Evolutionary conservation across 2,329 filamentous ascomycete species (phyloP), one percentile per base, ranked within the genome.

Genomic region (Sporothrix phasma): DNA sequence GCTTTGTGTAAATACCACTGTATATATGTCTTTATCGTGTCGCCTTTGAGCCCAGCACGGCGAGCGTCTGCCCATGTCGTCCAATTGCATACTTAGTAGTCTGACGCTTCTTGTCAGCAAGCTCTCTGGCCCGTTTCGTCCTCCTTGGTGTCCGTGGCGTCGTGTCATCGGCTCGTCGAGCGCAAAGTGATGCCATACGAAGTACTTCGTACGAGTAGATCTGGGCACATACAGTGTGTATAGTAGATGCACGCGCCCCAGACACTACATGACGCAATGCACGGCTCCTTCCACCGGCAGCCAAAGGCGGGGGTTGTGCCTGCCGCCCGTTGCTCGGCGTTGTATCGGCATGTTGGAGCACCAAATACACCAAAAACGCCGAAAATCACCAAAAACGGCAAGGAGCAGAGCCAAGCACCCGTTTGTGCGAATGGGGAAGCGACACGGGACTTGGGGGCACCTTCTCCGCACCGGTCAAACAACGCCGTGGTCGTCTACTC

Each of bases 321-420:
- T 34, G 46, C 47, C 24, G 11, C 31, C 31, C n/a, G 31, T 39
- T 22, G 6, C 54, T 66, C 65, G 65, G 65, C 47, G 54, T 59
- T 65, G 54, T 13, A 61, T 66, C 65, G 65, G 65, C 31, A 54
- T 61, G 53, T 60, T n/a, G 45, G 37, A 58, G 15, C 13, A 19
- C n/a, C n/a, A n/a, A n/a, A n/a, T n/a, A n/a, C n/a, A n/a, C n/a
- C 11, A 37, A 15, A 10, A 37, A 13, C 34, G 10, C 34, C 29
- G n/a, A 37, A 24, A 49, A 22, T 26, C 22, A 37, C 24, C 51
- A 13, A 56, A 56, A 56, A 24, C 51, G 51, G 51, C 51, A 56
- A 39, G 26, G 31, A 53, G 26, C 47, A 53, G 11, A 11, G 51
- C 54, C 37, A 58, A 58, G 37, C 47, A 29, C 26, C 47, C 19